Conservation (phyloP, 345 rosid species). For the Geranium rotundifolium region DNA sequence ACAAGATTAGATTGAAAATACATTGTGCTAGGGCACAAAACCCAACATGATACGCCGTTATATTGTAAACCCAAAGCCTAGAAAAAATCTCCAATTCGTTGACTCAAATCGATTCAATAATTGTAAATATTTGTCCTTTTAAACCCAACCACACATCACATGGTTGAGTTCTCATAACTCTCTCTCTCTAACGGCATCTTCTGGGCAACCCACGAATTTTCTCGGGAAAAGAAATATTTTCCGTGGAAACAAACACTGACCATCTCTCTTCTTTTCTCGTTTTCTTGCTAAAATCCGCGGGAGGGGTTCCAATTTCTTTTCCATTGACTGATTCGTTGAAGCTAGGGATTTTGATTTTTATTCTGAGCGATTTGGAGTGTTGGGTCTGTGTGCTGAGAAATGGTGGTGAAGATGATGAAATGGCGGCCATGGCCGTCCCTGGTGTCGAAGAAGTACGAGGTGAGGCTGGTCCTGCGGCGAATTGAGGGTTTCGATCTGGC, state of each 20-base stretch:
- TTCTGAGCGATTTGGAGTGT: not conserved
- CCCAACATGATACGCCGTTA: not conserved
- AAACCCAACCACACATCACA: not conserved
- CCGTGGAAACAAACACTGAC: not conserved
- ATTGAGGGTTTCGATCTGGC: slow-evolving; percentile 29
- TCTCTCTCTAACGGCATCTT: not conserved
- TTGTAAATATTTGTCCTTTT: not conserved
- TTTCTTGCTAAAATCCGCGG: not conserved
- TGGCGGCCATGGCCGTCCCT: slow-evolving; percentile 42
- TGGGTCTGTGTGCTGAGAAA: slow-evolving; percentile 5
- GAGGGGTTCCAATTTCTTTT: not conserved
- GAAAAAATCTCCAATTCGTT: not conserved
- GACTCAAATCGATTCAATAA: not conserved
- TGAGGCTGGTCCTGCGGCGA: slow-evolving; percentile 25
- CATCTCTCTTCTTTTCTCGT: not conserved
- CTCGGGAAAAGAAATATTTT: not conserved
- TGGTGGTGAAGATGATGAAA: slow-evolving; percentile 43
- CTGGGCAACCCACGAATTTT: not conserved
- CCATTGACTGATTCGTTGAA: not conserved
- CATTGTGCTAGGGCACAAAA: no score
- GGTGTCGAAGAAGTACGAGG: slow-evolving; percentile 32
- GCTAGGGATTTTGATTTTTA: no score
- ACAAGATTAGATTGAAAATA: no score
- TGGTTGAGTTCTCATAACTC: not conserved
- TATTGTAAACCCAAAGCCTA: not conserved